phyloP scores from a whole-genome alignment of 768 basidiomycete genomes.

The Leccinum aurantiacum region DNA sequence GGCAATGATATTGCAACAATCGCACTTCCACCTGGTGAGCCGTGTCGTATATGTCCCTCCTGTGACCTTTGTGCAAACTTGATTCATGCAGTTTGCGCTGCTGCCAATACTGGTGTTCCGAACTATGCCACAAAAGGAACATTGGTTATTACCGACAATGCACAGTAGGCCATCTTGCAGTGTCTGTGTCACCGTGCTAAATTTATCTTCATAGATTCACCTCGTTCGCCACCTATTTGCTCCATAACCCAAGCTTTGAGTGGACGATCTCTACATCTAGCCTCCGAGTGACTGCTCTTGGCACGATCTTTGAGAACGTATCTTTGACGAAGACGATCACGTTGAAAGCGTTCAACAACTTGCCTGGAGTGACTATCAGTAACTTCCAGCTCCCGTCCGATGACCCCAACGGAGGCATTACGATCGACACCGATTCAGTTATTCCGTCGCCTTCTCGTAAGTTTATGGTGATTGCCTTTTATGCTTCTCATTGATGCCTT shows the following conservation, averaged over 20 bases:
- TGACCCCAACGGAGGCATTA: conserved; percentile 66
- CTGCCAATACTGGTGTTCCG: conserved; percentile 66
- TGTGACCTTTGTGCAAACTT: not conserved
- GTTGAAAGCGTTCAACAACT: conserved; percentile 68
- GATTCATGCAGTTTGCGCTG: conserved; percentile 53
- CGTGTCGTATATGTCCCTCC: not conserved
- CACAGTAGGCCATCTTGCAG: conserved; percentile 37
- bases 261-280: conserved; percentile 71
- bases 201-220: conserved; percentile 47
- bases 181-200: not conserved
- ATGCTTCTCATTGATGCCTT: conserved; percentile 12
- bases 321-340: conserved; percentile 57
- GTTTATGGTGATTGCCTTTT: conserved; percentile 28
- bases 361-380: conserved; percentile 68
- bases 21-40: conserved; percentile 55
- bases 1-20: conserved; percentile 64
- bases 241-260: conserved; percentile 62
- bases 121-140: conserved; percentile 53
- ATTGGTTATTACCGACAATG: conserved; percentile 55
- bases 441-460: conserved; percentile 67
- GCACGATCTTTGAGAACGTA: conserved; percentile 67
- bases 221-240: conserved; percentile 59
- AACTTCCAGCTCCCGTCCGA: conserved; percentile 72
- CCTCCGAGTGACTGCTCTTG: conserved; percentile 63
- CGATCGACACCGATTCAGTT: conserved; percentile 62